These are phyloP conservation scores for Rhodotorula sp. DNA, from an alignment of 1,284 basidiomycete species.

Conservation along the genomic window DNA sequence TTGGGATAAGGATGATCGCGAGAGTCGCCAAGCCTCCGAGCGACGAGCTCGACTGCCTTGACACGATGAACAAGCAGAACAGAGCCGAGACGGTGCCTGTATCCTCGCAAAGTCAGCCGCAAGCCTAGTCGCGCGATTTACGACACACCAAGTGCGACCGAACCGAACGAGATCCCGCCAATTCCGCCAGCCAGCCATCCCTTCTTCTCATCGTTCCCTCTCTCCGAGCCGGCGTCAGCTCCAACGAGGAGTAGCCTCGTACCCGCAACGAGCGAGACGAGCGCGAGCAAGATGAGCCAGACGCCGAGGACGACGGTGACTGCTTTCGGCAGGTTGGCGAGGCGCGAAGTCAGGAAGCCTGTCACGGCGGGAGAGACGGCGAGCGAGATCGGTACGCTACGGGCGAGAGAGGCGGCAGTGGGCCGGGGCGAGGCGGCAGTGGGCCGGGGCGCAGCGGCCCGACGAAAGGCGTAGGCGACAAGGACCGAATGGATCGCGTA, in stretches of 20 bases:
- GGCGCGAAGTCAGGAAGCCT: constrained; percentile 64
- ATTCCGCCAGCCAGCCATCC: constrained; percentile 26
- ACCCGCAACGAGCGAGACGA: constrained; percentile 11
- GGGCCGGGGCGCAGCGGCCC: background rate
- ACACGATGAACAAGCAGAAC: constrained; percentile 10
- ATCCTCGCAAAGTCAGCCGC: background rate
- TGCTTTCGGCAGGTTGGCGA: constrained; percentile 80
- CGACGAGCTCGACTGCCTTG: background rate
- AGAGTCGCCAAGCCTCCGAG: constrained; percentile 17
- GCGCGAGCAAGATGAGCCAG: constrained; percentile 14
- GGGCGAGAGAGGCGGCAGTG: background rate
- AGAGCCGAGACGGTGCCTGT: constrained; percentile 9
- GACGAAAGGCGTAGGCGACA: background rate
- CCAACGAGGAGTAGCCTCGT: constrained; percentile 4
- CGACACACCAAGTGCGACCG: background rate
- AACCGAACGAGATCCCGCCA: constrained; percentile 15
- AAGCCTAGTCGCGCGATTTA: too few relatives aligned
- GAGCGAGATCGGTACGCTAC: background rate
- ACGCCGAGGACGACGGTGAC: constrained; percentile 52
- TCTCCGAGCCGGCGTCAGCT: constrained; percentile 1
- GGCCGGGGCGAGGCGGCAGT: background rate
- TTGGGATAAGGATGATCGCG: constrained; percentile 6
- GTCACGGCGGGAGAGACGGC: background rate
- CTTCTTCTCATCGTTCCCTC: background rate
- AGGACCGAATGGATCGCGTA: constrained; percentile 4